Evolutionary conservation across 371 early-diverging fungal species (phyloP).

Genomic region (Apophysomyces trapeziformis): DNA sequence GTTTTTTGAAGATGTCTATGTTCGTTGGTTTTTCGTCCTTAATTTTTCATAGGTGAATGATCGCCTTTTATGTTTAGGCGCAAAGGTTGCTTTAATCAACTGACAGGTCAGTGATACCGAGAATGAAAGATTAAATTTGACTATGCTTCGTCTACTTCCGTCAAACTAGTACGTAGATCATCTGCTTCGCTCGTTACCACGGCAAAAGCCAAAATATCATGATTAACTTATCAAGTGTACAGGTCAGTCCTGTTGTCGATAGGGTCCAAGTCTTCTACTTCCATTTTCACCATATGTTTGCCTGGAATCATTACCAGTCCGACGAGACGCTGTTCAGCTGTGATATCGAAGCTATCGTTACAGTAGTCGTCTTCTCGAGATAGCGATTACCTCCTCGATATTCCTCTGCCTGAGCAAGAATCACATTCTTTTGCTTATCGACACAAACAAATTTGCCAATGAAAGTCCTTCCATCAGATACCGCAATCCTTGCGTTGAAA

Average conservation of each 20-base stretch:
- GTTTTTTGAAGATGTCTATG: no score
- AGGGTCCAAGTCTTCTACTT: slow-evolving; percentile 68
- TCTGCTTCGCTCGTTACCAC: neutral
- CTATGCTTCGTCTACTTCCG: neutral
- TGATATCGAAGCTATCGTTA: slow-evolving; percentile 3
- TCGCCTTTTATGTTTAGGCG: neutral
- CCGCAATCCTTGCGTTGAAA: slow-evolving; percentile 64
- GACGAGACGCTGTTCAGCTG: slow-evolving; percentile 72
- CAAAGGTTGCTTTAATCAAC: neutral
- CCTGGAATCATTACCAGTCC: slow-evolving; percentile 92
- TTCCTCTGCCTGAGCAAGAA: slow-evolving; percentile 80
- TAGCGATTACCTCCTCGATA: slow-evolving; percentile 54
- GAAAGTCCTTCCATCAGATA: slow-evolving; percentile 80
- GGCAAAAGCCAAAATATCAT: neutral
- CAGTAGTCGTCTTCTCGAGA: neutral
- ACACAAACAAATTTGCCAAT: slow-evolving; percentile 81
- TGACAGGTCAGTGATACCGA: neutral
- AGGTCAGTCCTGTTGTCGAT: neutral
- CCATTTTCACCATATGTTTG: slow-evolving; percentile 71
- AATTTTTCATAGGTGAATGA: no score
- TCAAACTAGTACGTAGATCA: neutral
- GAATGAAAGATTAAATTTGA: neutral
- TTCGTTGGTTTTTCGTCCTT: no score
- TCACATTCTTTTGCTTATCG: slow-evolving; percentile 80
- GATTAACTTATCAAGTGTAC: neutral